Conservation (phyloP, 2,329 filamentous ascomycete genomes). For the Xylaria multiplex region DNA sequence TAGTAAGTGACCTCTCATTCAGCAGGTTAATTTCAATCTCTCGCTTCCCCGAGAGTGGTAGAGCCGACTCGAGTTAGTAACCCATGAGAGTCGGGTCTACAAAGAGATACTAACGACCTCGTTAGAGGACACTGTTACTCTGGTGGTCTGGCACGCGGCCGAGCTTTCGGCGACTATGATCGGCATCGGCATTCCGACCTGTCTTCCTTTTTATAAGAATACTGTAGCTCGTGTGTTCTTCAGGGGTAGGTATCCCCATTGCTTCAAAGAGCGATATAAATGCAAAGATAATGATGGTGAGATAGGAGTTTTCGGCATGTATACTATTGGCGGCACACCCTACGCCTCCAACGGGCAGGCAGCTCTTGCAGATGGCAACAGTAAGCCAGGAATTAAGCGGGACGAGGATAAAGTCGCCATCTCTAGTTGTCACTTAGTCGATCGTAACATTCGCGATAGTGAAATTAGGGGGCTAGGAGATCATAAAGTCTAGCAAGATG, state of each 20-base stretch:
- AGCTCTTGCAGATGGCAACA: not conserved
- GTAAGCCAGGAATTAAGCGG: no score
- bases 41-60: no score
- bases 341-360: not conserved
- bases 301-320: conserved; percentile 2
- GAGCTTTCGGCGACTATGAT: conserved; percentile 40
- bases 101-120: conserved; percentile 3
- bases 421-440: not conserved
- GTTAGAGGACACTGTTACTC: conserved; percentile 28
- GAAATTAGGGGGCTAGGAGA: not conserved
- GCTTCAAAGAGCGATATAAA: not conserved
- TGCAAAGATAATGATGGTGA: not conserved
- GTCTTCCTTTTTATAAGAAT: conserved; percentile 34
- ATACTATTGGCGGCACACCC: conserved; percentile 19
- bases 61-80: not conserved
- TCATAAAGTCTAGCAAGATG: not conserved
- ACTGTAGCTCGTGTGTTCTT: conserved; percentile 21
- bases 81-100: not conserved
- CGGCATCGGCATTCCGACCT: conserved; percentile 40
- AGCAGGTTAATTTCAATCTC: not conserved
- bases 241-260: not conserved
- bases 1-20: conserved; percentile 17
- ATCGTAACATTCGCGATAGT: not conserved
- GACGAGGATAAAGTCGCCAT: not conserved
- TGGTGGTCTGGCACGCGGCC: conserved; percentile 39